Conservation (phyloP, 176 grass and related monocot genomes). For the Phragmites australis region DNA sequence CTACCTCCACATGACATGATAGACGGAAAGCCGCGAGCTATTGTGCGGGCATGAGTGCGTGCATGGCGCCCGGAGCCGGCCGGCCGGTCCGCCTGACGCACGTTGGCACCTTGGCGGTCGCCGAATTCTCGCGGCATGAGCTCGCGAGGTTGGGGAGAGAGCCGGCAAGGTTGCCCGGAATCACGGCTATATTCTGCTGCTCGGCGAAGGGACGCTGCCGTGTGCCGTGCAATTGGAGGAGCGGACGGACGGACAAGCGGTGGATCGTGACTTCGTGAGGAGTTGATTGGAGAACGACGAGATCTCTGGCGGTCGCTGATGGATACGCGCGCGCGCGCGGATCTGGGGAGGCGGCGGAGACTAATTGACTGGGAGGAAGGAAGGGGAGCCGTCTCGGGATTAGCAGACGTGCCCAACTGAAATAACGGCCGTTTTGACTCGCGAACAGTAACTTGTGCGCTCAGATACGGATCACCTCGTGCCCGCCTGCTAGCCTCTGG, state of each 20-base stretch:
- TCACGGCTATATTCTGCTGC: neutral
- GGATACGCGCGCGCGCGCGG: neutral
- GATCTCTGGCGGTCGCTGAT: neutral
- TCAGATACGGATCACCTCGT: neutral
- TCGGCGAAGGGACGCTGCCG: neutral
- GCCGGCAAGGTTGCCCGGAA: neutral
- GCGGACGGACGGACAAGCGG: neutral
- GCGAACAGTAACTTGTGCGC: neutral
- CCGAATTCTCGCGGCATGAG: neutral
- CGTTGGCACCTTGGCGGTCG: neutral
- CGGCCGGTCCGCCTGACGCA: neutral
- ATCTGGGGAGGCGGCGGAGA: constrained; percentile 14
- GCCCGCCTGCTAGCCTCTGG: neutral
- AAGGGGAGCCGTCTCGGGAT: constrained; percentile 3
- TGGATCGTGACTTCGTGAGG: neutral
- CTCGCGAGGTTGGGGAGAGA: neutral
- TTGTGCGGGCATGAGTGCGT: neutral
- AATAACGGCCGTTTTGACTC: constrained; percentile 25
- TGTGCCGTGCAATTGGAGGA: neutral
- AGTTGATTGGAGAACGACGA: constrained; percentile 11
- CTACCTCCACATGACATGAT: neutral
- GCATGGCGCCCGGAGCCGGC: neutral
- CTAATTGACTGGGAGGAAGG: neutral
- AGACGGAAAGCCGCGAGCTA: neutral
- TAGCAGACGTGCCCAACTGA: neutral